Percentiles rank a stretch among this genome's conserved stretches.
phyloP scores from a whole-genome alignment of 148 eudicot genomes.

The Spergularia bocconei region DNA sequence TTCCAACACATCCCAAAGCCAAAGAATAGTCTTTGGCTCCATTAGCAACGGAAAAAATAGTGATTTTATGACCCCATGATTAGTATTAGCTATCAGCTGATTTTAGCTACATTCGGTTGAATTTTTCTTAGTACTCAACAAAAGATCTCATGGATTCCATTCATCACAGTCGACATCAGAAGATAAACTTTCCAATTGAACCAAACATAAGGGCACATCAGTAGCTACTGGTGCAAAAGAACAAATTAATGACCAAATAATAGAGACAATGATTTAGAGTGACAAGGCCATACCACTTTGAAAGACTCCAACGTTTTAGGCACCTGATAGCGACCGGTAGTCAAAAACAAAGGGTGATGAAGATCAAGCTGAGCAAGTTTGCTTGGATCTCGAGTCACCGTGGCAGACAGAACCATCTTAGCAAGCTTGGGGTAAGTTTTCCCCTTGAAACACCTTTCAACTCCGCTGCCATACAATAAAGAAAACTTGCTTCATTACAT shows the following conservation, averaged over 20 bases:
- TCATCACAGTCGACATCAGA: neutral
- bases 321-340: conserved; percentile 80
- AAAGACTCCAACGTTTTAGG: conserved; percentile 70
- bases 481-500: conserved; percentile 12
- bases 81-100: neutral
- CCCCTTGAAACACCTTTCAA: conserved; percentile 79
- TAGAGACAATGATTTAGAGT: neutral
- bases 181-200: neutral
- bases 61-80: no score
- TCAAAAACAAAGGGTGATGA: conserved; percentile 83
- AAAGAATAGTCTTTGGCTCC: no score
- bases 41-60: no score
- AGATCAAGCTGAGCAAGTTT: conserved; percentile 86
- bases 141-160: neutral
- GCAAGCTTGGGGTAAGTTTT: conserved; percentile 73
- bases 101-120: neutral
- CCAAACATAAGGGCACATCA: neutral
- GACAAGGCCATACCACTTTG: conserved; percentile 53
- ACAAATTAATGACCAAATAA: neutral
- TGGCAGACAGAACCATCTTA: conserved; percentile 94
- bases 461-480: conserved; percentile 57
- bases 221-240: neutral
- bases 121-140: neutral
- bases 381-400: conserved; percentile 90
- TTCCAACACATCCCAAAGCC: no score